Percentiles rank a stretch among this genome's conserved stretches.
phyloP scores from a whole-genome alignment of 306 rosid species.

The Prunus armeniaca region DNA sequence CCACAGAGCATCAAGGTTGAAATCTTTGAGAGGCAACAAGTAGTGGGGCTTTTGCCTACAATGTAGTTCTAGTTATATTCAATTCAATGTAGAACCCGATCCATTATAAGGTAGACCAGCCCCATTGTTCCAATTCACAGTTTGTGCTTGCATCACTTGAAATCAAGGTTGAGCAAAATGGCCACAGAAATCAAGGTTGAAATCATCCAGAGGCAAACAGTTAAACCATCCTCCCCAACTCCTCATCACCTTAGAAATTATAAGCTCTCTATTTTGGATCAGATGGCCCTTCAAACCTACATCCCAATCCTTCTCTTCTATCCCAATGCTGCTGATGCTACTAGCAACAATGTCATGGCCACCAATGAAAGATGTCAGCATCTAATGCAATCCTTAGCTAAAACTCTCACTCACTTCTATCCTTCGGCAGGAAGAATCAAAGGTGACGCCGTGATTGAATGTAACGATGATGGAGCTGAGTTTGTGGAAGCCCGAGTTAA shows the following conservation, averaged over 20 bases:
- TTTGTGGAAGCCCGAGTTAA: conserved; percentile 25
- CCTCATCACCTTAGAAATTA: conserved; percentile 18
- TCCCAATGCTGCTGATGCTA: background rate
- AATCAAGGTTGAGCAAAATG: background rate
- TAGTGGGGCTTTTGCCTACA: too few species aligned
- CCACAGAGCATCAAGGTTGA: too few species aligned
- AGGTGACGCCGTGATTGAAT: conserved; percentile 28
- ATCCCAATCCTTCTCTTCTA: conserved; percentile 27
- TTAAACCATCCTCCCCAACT: conserved; percentile 33
- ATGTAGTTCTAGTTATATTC: too few species aligned
- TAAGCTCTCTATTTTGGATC: conserved; percentile 27
- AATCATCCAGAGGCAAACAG: conserved; percentile 6
- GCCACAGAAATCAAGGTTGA: conserved; percentile 8
- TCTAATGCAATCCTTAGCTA: conserved; percentile 42
- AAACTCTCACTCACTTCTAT: conserved; percentile 41
- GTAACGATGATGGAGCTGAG: conserved; percentile 43
- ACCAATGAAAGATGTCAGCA: background rate
- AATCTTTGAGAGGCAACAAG: too few species aligned
- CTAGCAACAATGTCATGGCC: background rate
- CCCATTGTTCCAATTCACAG: too few species aligned
- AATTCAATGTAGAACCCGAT: too few species aligned
- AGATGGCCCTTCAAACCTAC: conserved; percentile 4
- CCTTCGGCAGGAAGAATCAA: conserved; percentile 46
- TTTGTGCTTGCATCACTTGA: too few species aligned
- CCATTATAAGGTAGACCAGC: too few species aligned